Conservation (phyloP, 306 rosid species). For the Gastrolobium bilobum region DNA sequence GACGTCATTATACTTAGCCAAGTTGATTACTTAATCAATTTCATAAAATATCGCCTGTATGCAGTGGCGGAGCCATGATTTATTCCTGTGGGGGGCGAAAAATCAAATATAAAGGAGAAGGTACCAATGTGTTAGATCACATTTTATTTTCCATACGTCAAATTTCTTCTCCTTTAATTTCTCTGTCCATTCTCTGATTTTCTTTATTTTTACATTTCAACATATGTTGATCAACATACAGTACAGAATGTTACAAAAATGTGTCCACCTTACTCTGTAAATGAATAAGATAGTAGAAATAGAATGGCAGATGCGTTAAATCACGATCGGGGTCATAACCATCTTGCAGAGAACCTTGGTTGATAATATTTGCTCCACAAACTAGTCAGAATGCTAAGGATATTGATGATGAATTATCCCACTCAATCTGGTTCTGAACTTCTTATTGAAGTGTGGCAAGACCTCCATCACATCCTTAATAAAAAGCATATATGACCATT, state of each 20-base stretch:
- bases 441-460: slow-evolving; percentile 4
- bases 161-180: not conserved
- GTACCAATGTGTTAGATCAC: no score
- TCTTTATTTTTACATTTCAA: not conserved
- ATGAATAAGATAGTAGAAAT: not conserved
- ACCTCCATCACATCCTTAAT: not conserved
- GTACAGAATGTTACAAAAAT: not conserved
- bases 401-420: not conserved
- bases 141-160: not conserved
- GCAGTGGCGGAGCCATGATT: no score
- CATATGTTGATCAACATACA: no score
- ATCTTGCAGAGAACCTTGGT: no score
- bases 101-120: no score
- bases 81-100: no score
- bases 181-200: not conserved
- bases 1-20: no score
- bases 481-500: not conserved
- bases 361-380: not conserved
- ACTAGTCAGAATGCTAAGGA: not conserved
- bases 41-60: no score
- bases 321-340: no score
- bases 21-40: no score
- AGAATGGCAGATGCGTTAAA: no score
- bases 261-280: not conserved
- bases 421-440: not conserved